Percentiles rank a stretch among this genome's conserved stretches.
These are phyloP conservation scores for Pholiota conissans DNA, from an alignment of 768 basidiomycete genomes.

Conservation along the genomic window DNA sequence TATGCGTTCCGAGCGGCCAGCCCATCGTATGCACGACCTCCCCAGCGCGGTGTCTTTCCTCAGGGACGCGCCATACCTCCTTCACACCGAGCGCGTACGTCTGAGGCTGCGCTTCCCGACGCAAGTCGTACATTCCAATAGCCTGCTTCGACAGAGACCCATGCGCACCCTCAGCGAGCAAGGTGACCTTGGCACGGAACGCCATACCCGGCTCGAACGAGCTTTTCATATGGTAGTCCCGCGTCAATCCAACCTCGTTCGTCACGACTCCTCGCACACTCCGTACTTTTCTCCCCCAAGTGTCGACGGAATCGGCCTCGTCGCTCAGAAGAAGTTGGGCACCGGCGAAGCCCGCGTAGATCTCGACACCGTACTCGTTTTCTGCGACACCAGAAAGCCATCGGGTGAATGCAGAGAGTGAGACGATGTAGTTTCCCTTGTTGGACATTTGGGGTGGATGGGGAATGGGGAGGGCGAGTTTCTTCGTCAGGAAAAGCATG, in stretches of 20 bases:
- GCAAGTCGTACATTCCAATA: slow-evolving; percentile 70
- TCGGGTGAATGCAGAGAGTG: slow-evolving; percentile 83
- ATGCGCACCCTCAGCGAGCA: slow-evolving; percentile 94
- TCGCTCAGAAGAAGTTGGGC: slow-evolving; percentile 74
- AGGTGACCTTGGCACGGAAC: slow-evolving; percentile 87
- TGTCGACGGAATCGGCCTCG: slow-evolving; percentile 40
- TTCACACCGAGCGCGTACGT: slow-evolving; percentile 97
- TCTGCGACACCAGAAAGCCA: slow-evolving; percentile 92
- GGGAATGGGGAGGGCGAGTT: slow-evolving; percentile 74
- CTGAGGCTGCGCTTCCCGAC: slow-evolving; percentile 75
- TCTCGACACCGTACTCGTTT: slow-evolving; percentile 77
- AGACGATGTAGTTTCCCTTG: slow-evolving; percentile 89
- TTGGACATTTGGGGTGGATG: slow-evolving; percentile 98
- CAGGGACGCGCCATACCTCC: slow-evolving; percentile 93
- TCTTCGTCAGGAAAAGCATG: slow-evolving; percentile 85
- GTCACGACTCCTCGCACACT: slow-evolving; percentile 81
- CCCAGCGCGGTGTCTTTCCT: slow-evolving; percentile 61
- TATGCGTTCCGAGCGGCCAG: slow-evolving; percentile 82
- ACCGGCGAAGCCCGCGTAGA: slow-evolving; percentile 97
- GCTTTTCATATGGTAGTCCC: slow-evolving; percentile 72
- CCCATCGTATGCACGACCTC: slow-evolving; percentile 93
- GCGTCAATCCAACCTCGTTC: slow-evolving; percentile 92
- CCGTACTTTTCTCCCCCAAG: slow-evolving; percentile 41
- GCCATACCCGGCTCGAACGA: slow-evolving; percentile 96
- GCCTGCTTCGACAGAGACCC: slow-evolving; percentile 85